phyloP scores from a whole-genome alignment of 441 rosid species.

The Gossypium schwendimanii region DNA sequence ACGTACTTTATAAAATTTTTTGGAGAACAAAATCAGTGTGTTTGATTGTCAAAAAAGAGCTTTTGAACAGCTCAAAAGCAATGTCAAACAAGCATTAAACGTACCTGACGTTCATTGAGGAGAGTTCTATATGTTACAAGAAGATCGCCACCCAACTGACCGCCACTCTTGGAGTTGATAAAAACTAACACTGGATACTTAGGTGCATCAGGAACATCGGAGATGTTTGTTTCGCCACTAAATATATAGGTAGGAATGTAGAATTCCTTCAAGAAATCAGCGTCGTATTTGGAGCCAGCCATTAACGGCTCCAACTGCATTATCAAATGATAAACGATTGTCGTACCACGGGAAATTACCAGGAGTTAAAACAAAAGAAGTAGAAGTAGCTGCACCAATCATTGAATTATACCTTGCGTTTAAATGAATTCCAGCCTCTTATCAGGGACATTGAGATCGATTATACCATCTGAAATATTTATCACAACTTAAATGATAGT shows the following conservation, averaged over 20 bases:
- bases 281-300: conserved; percentile 24
- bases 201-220: conserved; percentile 24
- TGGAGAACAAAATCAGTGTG: not conserved
- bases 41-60: not conserved
- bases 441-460: not conserved
- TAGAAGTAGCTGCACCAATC: not conserved
- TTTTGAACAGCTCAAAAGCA: not conserved
- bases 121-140: conserved; percentile 59
- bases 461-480: not conserved
- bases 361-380: not conserved
- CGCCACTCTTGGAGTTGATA: conserved; percentile 83
- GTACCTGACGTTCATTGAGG: conserved; percentile 54
- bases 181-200: conserved; percentile 63
- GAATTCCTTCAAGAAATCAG: conserved; percentile 35
- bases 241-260: conserved; percentile 51
- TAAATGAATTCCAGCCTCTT: not conserved
- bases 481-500: too few relatives aligned
- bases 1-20: not conserved
- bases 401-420: not conserved
- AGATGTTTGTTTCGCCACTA: conserved; percentile 24
- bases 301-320: conserved; percentile 28
- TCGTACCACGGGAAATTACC: not conserved
- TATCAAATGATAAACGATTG: not conserved
- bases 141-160: conserved; percentile 80
- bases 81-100: not conserved